A percentile compares a stretch with the other conserved stretches of the same genome.
These are phyloP conservation scores for Takakia lepidozioides DNA, from an alignment of 225 moss, liverwort and hornwort species.

Conservation along the genomic window DNA sequence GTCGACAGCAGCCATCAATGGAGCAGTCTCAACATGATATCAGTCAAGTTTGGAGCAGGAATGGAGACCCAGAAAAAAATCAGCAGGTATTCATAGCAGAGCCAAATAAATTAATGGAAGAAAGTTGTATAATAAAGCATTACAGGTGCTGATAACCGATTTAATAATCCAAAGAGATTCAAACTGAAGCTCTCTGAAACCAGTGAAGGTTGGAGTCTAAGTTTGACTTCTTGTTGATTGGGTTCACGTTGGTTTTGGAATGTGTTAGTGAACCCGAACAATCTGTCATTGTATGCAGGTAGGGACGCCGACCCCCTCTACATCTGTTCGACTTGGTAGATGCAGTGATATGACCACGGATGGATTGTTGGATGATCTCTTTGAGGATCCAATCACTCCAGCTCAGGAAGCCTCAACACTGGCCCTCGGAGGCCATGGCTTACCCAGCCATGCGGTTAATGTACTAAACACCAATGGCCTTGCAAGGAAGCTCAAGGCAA, in stretches of 20 bases:
- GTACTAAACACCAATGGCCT: conserved; percentile 20
- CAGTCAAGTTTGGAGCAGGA: no score
- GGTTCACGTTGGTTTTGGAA: conserved; percentile 4
- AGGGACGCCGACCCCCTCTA: conserved; percentile 14
- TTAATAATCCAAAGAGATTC: no score
- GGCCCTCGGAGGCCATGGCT: conserved; percentile 28
- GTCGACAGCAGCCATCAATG: conserved; percentile 10
- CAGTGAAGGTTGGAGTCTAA: no score
- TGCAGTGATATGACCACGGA: conserved; percentile 64
- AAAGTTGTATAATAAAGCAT: no score
- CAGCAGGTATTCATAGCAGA: no score
- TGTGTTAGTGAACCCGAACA: no score
- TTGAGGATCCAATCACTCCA: conserved; percentile 28
- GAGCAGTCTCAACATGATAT: conserved; percentile 32
- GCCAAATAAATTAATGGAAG: no score
- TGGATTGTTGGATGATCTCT: conserved; percentile 48
- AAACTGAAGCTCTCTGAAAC: no score
- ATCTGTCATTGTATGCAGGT: no score
- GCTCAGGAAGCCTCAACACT: conserved; percentile 38
- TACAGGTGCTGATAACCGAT: no score
- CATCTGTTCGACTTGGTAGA: conserved; percentile 30
- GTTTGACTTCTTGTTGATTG: neutral
- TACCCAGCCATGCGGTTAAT: conserved; percentile 26
- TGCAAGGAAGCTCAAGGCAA: conserved; percentile 55
- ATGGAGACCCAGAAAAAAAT: no score